phyloP scores from a whole-genome alignment of 164 flowering plant genomes.

The Protea cynaroides region DNA sequence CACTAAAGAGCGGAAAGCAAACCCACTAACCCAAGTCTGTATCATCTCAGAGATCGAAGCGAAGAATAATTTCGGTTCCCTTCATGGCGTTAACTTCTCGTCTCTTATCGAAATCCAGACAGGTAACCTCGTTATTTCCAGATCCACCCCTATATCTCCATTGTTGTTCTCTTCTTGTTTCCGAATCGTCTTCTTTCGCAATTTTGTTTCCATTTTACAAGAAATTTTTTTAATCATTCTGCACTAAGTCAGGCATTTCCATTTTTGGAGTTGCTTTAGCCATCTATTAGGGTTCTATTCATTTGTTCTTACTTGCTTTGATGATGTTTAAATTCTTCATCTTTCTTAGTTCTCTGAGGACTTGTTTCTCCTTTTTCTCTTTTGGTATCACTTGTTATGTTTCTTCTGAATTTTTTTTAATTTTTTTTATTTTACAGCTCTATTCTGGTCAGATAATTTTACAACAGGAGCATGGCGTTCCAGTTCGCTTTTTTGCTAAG shows the following conservation, averaged over 20 bases:
- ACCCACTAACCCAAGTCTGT: no score
- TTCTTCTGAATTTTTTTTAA: no score
- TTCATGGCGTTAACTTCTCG: conserved; percentile 41
- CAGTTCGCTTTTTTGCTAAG: conserved; percentile 71
- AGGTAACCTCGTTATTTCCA: conserved; percentile 17
- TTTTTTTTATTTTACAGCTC: conserved; percentile 32
- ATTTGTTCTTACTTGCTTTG: neutral
- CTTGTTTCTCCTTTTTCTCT: neutral
- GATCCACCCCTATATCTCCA: neutral
- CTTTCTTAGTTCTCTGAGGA: neutral
- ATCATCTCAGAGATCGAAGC: no score
- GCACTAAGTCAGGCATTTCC: no score
- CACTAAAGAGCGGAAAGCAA: no score
- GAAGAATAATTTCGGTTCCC: conserved; percentile 10
- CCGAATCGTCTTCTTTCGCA: no score
- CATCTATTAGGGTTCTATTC: no score
- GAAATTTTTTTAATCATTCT: no score
- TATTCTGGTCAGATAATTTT: conserved; percentile 38
- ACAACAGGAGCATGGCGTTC: conserved; percentile 38
- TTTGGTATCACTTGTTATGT: neutral
- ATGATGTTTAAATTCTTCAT: no score
- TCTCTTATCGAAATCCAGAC: conserved; percentile 34
- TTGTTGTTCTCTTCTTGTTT: neutral
- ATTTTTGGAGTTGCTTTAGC: no score
- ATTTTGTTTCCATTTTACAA: no score